Evolutionary conservation across 2,329 filamentous ascomycete genomes (phyloP).

Genomic region (Pyrenochaeta sp.): DNA sequence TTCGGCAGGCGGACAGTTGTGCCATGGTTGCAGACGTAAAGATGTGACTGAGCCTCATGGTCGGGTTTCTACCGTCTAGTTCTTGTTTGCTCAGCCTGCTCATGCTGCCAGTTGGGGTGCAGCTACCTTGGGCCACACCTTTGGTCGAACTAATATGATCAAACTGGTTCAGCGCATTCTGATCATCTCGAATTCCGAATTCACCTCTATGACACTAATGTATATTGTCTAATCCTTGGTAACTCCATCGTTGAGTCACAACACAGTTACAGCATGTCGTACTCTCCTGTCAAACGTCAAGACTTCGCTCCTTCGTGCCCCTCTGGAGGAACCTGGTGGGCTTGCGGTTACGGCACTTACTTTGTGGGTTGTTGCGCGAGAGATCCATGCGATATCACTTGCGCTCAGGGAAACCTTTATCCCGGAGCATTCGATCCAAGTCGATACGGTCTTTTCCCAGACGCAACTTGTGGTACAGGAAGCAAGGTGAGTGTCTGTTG

Average conservation of each 20-base stretch:
- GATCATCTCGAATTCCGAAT: too few relatives aligned
- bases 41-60: background rate
- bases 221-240: conserved; percentile 1
- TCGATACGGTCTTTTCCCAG: conserved; percentile 37
- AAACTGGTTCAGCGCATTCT: too few relatives aligned
- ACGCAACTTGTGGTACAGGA: conserved; percentile 37
- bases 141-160: too few relatives aligned
- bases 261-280: conserved; percentile 2
- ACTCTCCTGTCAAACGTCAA: conserved; percentile 13
- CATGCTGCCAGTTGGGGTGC: background rate
- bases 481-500: conserved; percentile 4
- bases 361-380: conserved; percentile 50
- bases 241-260: background rate
- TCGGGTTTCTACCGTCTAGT: background rate
- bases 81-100: conserved; percentile 1
- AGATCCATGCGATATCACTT: conserved; percentile 46
- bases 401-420: conserved; percentile 39
- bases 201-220: too few relatives aligned
- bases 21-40: too few relatives aligned
- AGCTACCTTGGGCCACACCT: too few relatives aligned
- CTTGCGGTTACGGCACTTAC: conserved; percentile 37
- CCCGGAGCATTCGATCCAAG: conserved; percentile 42
- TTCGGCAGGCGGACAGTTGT: too few relatives aligned
- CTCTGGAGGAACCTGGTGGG: conserved; percentile 43
- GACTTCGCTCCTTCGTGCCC: conserved; percentile 44